Evolutionary conservation across 2,329 filamentous ascomycete species (phyloP).

Genomic region (Tolypocladium album): DNA sequence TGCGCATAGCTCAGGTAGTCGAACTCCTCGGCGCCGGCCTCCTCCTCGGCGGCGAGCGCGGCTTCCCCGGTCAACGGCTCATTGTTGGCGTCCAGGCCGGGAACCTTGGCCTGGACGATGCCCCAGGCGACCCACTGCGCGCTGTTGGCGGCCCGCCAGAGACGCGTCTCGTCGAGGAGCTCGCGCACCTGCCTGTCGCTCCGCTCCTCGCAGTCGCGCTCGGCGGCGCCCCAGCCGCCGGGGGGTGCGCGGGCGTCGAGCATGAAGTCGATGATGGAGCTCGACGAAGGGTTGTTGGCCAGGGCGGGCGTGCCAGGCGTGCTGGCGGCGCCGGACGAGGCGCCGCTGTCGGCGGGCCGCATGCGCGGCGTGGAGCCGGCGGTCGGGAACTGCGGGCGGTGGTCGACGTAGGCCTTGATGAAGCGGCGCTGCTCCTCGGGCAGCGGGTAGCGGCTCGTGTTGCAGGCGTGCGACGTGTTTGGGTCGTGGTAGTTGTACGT

Average conservation of each 20-base stretch:
- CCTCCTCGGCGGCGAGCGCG: slow-evolving; percentile 29
- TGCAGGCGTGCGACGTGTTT: slow-evolving; percentile 53
- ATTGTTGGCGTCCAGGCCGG: slow-evolving; percentile 46
- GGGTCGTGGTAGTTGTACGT: slow-evolving; percentile 92
- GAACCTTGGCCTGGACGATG: slow-evolving; percentile 84
- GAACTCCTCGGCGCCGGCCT: slow-evolving; percentile 63
- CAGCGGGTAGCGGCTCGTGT: slow-evolving; percentile 61
- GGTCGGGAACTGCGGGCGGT: slow-evolving; percentile 57
- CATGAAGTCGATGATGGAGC: slow-evolving; percentile 61
- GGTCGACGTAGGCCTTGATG: slow-evolving; percentile 75
- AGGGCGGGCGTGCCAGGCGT: slow-evolving; percentile 21
- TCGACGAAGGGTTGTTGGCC: slow-evolving; percentile 27
- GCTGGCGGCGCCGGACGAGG: slow-evolving; percentile 8
- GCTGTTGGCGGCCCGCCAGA: slow-evolving; percentile 83
- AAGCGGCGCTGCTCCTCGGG: slow-evolving; percentile 75
- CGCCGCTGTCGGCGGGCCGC: slow-evolving; percentile 29
- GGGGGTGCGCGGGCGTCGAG: slow-evolving; percentile 60
- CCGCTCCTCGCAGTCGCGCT: slow-evolving; percentile 50
- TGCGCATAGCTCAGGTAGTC: slow-evolving; percentile 90
- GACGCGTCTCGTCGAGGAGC: slow-evolving; percentile 64
- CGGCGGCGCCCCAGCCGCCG: slow-evolving; percentile 38
- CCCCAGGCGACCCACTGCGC: slow-evolving; percentile 95
- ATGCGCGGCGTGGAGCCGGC: slow-evolving; percentile 40
- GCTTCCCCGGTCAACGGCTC: slow-evolving; percentile 26
- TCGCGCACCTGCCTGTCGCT: slow-evolving; percentile 58